Base-by-base conservation (phyloP, 1,284 basidiomycete species). In the Ustilago cynodontis region DNA sequence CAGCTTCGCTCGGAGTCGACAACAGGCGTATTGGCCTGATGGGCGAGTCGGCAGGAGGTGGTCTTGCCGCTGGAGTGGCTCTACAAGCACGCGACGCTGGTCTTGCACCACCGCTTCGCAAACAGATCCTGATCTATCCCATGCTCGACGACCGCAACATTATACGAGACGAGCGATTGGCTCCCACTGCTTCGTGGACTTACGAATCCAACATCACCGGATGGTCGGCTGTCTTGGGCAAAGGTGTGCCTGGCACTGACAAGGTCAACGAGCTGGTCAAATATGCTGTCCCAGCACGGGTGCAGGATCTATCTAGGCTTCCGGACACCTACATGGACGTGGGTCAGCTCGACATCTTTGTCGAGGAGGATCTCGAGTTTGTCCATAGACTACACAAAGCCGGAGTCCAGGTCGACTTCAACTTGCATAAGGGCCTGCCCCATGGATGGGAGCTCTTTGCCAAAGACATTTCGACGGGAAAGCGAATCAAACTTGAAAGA, bases 81-180 rank as follows among this genome's bases (percentile, higher is more conserved):
- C 51, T 72, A 28, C 64, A 67, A 39, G 70, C 70, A 24, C 70
- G 70, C 8, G 70, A 72, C 37, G 39, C 18, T 11, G 37, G 29
- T 0, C n/a, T 72, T 7, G 57, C 65, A 10, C 70, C 71, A 20
- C 57, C 71, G 1, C 50, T 73, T 26, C 35, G 51, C 41, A 73
- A 73, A 24, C 71, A 67, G 57, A 59, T 73, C 24, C 65, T 73
- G 37, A 51, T 73, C 61, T 68, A 73, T 39, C 71, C 71, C 8
- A 73, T 68, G 71, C 51, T 68, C n/a, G 71, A 73, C 35, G 65
- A 73, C 28, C 71, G 61, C 49, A 73, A 64, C 50, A 24, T 65
- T 10, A 20, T 28, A 11, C 52, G 65, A 0, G 65, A 73, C 28
- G 60, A 66, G 37, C 51, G 64, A 2, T 26, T 67, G 16, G 55